phyloP scores from a whole-genome alignment of 331 rosid species.

The Malus hybrid region DNA sequence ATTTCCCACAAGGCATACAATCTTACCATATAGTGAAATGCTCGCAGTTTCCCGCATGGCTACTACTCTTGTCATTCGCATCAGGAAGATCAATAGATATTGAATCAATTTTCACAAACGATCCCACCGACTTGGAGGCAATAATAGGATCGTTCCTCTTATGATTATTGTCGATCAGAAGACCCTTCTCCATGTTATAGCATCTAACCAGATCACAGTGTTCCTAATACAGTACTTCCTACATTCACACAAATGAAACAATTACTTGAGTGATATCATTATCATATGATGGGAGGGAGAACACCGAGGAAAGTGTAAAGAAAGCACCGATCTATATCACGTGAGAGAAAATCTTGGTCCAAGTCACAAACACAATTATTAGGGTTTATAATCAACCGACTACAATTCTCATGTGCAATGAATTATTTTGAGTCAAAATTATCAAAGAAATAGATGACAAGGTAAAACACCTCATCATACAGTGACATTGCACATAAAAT shows the following conservation, averaged over 20 bases:
- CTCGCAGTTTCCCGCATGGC: conserved; percentile 54
- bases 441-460: background rate
- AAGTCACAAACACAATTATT: conserved; percentile 27
- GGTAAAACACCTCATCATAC: conserved; percentile 5
- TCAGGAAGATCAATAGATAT: conserved; percentile 71
- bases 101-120: conserved; percentile 70
- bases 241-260: conserved; percentile 12
- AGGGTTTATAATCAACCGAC: conserved; percentile 39
- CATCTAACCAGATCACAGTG: conserved; percentile 19
- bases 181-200: conserved; percentile 32
- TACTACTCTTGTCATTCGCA: conserved; percentile 33
- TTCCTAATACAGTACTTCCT: conserved; percentile 18
- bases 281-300: conserved; percentile 14
- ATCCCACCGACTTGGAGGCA: conserved; percentile 45
- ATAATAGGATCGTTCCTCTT: conserved; percentile 23
- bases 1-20: background rate
- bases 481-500: conserved; percentile 55
- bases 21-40: conserved; percentile 90
- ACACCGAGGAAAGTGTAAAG: background rate
- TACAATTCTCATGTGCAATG: conserved; percentile 12
- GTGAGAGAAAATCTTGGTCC: conserved; percentile 16
- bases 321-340: conserved; percentile 1
- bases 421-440: conserved; percentile 12
- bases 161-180: conserved; percentile 27
- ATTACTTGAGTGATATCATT: conserved; percentile 10